Percentiles rank a stretch among this genome's conserved stretches.
phyloP scores from a whole-genome alignment of 176 grass and related monocot genomes.

The Rhynchospora pubera region DNA sequence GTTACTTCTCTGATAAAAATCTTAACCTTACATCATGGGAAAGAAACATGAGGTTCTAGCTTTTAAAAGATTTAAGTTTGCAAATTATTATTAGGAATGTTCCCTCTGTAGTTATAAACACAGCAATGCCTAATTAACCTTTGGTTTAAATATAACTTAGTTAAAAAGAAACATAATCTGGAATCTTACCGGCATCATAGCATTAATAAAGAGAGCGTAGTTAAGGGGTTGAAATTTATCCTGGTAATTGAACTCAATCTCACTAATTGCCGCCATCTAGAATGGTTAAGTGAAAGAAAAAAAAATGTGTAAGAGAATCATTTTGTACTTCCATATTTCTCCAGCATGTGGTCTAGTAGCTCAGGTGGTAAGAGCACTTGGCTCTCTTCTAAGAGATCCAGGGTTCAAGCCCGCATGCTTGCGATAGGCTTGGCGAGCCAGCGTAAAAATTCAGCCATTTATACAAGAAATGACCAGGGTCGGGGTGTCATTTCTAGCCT shows the following conservation, averaged over 20 bases:
- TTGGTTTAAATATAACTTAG: neutral
- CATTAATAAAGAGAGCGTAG: constrained; percentile 52
- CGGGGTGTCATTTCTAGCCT: too few relatives aligned
- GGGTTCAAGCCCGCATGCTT: too few relatives aligned
- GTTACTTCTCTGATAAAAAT: neutral
- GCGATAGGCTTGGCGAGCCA: too few relatives aligned
- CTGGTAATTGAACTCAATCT: constrained; percentile 75
- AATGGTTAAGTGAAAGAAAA: constrained; percentile 6
- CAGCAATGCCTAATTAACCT: neutral
- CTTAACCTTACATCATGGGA: neutral
- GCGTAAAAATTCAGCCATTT: too few relatives aligned
- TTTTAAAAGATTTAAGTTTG: neutral
- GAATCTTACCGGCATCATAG: constrained; percentile 61
- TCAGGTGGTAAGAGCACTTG: too few relatives aligned
- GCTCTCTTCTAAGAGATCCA: too few relatives aligned
- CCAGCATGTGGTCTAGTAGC: too few relatives aligned
- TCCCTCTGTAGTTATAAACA: neutral
- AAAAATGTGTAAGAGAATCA: constrained; percentile 20
- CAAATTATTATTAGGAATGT: neutral
- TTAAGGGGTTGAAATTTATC: constrained; percentile 63
- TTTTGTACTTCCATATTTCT: neutral
- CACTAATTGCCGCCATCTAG: constrained; percentile 61
- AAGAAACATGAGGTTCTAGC: neutral
- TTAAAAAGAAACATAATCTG: neutral
- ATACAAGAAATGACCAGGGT: too few relatives aligned